A percentile compares a stretch with the other conserved stretches of the same genome.
Conservation (phyloP, 305 asterid genomes). For the Fraxinus sp. region DNA sequence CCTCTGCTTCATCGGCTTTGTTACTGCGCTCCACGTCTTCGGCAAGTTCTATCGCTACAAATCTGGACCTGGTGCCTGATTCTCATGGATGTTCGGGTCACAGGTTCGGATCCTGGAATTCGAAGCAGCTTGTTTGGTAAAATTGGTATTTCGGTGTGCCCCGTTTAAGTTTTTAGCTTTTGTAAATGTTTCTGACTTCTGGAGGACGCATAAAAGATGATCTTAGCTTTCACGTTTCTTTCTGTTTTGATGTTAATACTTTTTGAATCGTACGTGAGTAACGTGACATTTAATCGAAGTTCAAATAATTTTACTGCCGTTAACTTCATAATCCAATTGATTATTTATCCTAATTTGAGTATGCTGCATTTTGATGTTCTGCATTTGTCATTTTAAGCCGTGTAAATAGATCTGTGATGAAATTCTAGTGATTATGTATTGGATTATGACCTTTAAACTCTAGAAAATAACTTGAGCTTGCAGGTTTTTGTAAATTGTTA, state of each 20-base stretch:
- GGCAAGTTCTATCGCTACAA: slow-evolving; percentile 63
- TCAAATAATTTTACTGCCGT: neutral
- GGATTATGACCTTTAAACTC: neutral
- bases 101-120: slow-evolving; percentile 6
- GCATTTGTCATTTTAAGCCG: neutral
- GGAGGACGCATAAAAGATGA: neutral
- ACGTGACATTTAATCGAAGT: neutral
- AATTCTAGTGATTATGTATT: neutral
- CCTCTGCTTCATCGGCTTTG: slow-evolving; percentile 37
- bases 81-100: neutral
- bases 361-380: neutral
- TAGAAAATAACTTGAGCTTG: neutral
- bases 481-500: neutral
- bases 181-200: neutral
- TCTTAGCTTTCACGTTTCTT: neutral
- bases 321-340: neutral
- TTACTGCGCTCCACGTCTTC: slow-evolving; percentile 62
- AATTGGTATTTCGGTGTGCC: slow-evolving; percentile 13
- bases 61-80: slow-evolving; percentile 41
- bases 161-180: slow-evolving; percentile 4
- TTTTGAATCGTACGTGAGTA: neutral
- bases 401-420: neutral
- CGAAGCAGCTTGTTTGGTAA: neutral
- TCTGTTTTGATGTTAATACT: slow-evolving; percentile 6
- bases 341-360: neutral